These are phyloP conservation scores for Mangifera indica DNA, from an alignment of 345 rosid species.

Conservation along the genomic window DNA sequence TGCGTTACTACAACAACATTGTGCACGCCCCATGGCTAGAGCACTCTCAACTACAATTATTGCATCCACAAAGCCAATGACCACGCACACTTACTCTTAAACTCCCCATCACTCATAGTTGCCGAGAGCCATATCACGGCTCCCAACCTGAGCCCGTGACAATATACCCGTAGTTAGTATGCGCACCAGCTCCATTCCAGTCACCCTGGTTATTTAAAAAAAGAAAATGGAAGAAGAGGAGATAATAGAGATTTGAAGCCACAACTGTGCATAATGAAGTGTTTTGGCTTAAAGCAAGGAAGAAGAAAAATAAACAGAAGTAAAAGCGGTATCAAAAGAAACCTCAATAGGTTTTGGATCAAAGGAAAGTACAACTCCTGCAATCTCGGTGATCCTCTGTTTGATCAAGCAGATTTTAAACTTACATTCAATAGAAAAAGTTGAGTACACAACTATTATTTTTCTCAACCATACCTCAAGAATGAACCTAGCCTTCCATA, in stretches of 20 bases:
- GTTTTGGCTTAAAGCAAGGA: too few species aligned
- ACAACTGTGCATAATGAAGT: too few species aligned
- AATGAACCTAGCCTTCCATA: conserved; percentile 80
- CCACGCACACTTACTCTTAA: too few species aligned
- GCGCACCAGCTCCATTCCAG: conserved; percentile 98
- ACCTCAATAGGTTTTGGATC: conserved; percentile 93
- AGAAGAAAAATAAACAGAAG: background rate
- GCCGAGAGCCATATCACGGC: too few species aligned
- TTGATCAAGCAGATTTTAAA: background rate
- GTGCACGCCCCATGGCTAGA: too few species aligned
- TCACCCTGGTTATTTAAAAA: conserved; percentile 48
- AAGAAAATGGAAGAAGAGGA: background rate
- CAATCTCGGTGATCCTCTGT: conserved; percentile 81
- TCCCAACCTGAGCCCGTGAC: too few species aligned
- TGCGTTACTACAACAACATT: too few species aligned
- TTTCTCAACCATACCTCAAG: conserved; percentile 50
- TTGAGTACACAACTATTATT: background rate
- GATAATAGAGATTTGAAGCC: too few species aligned
- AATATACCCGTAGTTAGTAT: conserved; percentile 84
- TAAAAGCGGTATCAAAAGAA: background rate
- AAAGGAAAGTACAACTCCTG: conserved; percentile 66
- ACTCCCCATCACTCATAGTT: too few species aligned
- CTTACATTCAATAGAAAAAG: background rate
- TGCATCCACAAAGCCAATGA: too few species aligned
- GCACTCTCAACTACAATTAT: too few species aligned